Percentiles rank a stretch among this genome's conserved stretches.
Conservation (phyloP, 2,329 filamentous ascomycete genomes). For the Trichoderma endophyticum region DNA sequence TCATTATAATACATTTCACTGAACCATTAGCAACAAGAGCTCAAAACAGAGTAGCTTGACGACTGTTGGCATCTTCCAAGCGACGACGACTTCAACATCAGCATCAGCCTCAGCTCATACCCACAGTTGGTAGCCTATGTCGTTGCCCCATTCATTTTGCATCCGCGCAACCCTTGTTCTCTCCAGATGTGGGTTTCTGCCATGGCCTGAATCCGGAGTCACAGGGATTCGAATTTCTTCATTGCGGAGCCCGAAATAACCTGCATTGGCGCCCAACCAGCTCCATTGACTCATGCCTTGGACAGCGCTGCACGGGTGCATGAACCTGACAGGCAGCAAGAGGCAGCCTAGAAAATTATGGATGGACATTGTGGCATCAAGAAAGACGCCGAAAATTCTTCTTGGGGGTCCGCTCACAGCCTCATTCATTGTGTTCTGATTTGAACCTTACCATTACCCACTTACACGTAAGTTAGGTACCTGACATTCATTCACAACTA, state of each 20-base stretch:
- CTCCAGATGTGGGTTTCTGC: not conserved
- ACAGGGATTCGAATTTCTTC: not conserved
- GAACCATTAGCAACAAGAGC: not conserved
- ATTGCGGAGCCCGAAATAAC: conserved; percentile 7
- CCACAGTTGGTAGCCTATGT: not conserved
- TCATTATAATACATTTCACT: not conserved
- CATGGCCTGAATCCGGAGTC: not conserved
- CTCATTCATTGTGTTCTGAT: not conserved
- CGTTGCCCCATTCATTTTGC: not conserved
- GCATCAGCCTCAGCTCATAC: not conserved
- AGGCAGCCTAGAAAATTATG: not conserved
- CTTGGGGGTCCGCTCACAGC: not conserved
- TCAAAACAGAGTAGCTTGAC: not conserved
- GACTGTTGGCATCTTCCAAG: not conserved
- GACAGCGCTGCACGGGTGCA: conserved; percentile 11
- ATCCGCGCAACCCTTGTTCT: not conserved
- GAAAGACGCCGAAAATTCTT: too few relatives aligned
- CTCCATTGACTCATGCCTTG: conserved; percentile 12
- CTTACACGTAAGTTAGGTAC: not conserved
- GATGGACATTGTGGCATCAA: not conserved
- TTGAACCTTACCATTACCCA: not conserved
- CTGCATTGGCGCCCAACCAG: conserved; percentile 17
- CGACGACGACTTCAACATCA: not conserved
- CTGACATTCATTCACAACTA: not conserved
- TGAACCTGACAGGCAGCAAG: conserved; percentile 13